A percentile compares a stretch with the other conserved stretches of the same genome.
These are phyloP conservation scores for Omphalotus guepiniiformis DNA, from an alignment of 768 basidiomycete species.

Conservation along the genomic window DNA sequence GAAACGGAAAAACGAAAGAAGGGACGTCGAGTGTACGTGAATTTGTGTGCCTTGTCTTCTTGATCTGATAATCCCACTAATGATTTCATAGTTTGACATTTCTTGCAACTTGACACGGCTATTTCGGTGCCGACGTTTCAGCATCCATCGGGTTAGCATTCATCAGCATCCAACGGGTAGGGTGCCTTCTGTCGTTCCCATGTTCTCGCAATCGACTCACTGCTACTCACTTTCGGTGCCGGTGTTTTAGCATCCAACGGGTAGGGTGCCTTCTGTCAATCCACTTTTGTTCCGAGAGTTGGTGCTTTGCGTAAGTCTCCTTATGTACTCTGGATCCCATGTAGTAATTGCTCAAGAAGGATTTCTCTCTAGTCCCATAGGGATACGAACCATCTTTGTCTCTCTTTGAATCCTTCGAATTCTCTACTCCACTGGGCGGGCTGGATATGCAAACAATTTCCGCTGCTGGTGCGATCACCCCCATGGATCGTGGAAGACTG, in stretches of 20 bases:
- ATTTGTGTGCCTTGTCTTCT: slow-evolving; percentile 6
- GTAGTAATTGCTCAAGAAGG: neutral
- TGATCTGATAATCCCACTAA: no score
- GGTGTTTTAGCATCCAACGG: neutral
- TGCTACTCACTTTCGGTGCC: neutral
- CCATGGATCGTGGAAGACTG: no score
- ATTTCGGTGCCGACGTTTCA: slow-evolving; percentile 9
- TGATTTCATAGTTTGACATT: neutral
- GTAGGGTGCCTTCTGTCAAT: no score
- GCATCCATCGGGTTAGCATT: slow-evolving; percentile 15
- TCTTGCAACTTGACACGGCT: neutral
- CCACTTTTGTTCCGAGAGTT: no score
- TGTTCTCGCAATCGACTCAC: neutral
- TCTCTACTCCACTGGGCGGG: slow-evolving; percentile 23
- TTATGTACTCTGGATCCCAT: neutral
- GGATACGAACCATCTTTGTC: slow-evolving; percentile 39
- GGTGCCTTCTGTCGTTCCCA: no score
- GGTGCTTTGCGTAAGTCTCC: slow-evolving; percentile 17
- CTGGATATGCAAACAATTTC: slow-evolving; percentile 2
- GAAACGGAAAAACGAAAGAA: no score
- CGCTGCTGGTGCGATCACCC: neutral
- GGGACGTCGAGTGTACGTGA: slow-evolving; percentile 15
- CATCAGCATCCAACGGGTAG: neutral
- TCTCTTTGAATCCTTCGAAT: slow-evolving; percentile 36
- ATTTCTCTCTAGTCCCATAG: slow-evolving; percentile 21